A percentile compares a stretch with the other conserved stretches of the same genome.
These are phyloP conservation scores for Cystobasidium slooffiae DNA, from an alignment of 1,284 basidiomycete species.

Conservation along the genomic window DNA sequence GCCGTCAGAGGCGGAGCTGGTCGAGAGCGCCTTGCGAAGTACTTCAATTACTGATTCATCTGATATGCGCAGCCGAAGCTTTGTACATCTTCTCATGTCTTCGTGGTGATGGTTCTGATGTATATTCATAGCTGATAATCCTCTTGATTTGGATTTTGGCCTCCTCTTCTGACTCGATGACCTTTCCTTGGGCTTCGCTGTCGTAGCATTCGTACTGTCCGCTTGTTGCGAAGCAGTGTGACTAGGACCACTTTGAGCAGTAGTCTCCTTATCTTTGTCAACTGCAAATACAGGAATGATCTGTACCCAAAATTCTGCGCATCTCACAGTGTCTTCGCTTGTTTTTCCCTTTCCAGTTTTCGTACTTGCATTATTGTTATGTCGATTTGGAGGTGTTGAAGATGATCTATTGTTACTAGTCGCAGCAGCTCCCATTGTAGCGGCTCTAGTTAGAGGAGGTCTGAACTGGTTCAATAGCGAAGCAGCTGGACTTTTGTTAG, in stretches of 20 bases:
- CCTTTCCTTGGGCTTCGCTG: neutral
- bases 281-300: constrained; percentile 29
- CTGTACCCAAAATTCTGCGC: constrained; percentile 40
- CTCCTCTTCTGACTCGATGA: constrained; percentile 20
- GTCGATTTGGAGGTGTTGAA: constrained; percentile 13
- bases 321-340: constrained; percentile 2
- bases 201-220: neutral
- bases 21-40: constrained; percentile 12
- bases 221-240: neutral
- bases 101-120: constrained; percentile 10
- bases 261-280: neutral
- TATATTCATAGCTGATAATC: neutral
- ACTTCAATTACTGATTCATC: constrained; percentile 21
- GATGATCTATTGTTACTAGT: constrained; percentile 5
- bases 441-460: constrained; percentile 20
- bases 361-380: neutral
- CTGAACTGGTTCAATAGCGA: constrained; percentile 31
- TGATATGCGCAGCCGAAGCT: constrained; percentile 27
- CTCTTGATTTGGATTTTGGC: constrained; percentile 20
- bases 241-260: neutral
- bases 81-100: constrained; percentile 15
- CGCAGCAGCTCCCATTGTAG: constrained; percentile 18
- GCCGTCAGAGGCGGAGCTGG: neutral
- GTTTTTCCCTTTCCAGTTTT: constrained; percentile 15
- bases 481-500: constrained; percentile 21